Base-by-base conservation (phyloP, 2,329 filamentous ascomycete species). In the Teratosphaeria epicoccoides region DNA sequence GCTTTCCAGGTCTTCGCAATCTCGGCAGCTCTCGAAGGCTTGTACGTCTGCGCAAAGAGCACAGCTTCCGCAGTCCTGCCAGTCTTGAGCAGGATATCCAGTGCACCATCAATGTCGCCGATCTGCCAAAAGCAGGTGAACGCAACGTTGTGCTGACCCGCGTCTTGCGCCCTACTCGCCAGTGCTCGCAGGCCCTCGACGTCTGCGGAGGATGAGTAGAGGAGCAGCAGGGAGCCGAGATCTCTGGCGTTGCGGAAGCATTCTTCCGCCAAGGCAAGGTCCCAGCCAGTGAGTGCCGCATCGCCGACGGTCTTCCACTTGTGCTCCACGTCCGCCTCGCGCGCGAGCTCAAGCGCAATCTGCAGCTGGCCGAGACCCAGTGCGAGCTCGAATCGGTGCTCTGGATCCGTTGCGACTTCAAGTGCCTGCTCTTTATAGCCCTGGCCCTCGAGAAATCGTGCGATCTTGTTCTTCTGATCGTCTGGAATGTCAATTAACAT, bases 241-340 rank as follows among this genome's bases (percentile, higher is more conserved):
- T 98, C 93, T 65, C 88, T 93, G 45, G 90, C 89, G 53, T 93
- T 83, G 17, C 82, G 82, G 69, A 97, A 98, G 72, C 91, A 97
- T 70, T 97, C 88, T 47, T 93, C 85, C 0, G 93, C 93, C 2
- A 97, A 80, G 4, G 80, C 76, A 28, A 98, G 78, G 63, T 98
- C 84, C 93, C 91, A 98, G 1, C 76, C 84, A 9, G 82, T 73
- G 40, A 98, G 79, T 1, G 93, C 93, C 1, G 90, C 87, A 62
- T 98, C 93, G 54, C 93, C 93, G 4, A 98, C 88, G 3, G 83
- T 90, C 78, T 97, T 97, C 93, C 93, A 98, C 72, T 95, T 95
- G 73, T 97, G 91, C 68, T 97, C 93, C 1, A 83, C 87, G 57
- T 96, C 85, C 10, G 88, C 86, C 67, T 86, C 78, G 40, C 83